Percentiles rank a stretch among this genome's conserved stretches.
Conservation (phyloP, 306 rosid species). For the Lathyrus tuberosus region DNA sequence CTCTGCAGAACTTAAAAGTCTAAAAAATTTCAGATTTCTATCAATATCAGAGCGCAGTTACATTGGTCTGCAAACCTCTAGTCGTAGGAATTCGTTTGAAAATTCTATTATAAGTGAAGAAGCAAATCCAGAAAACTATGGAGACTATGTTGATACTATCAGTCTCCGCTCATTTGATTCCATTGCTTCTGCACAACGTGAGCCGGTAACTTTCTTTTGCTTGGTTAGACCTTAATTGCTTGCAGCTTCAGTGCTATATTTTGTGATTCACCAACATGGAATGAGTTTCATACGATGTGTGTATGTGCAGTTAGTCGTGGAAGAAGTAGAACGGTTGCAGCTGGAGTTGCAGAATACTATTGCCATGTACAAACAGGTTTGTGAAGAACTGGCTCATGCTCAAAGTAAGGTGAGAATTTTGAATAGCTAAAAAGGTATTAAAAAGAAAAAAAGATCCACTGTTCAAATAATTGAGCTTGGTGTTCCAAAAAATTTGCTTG, state of each 20-base stretch:
- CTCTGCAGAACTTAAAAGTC: slow-evolving; percentile 38
- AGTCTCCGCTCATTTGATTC: slow-evolving; percentile 48
- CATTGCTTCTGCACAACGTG: slow-evolving; percentile 50
- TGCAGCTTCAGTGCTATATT: slow-evolving; percentile 12
- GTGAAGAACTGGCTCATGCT: slow-evolving; percentile 76
- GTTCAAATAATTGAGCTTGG: slow-evolving; percentile 20
- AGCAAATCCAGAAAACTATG: slow-evolving; percentile 41
- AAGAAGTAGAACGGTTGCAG: slow-evolving; percentile 65
- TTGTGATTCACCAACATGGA: slow-evolving; percentile 4
- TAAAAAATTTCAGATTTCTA: slow-evolving; percentile 45
- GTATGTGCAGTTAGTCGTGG: slow-evolving; percentile 54
- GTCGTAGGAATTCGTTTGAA: slow-evolving; percentile 38
- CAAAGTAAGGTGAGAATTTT: slow-evolving; percentile 70
- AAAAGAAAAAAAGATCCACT: no score
- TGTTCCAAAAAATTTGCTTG: slow-evolving; percentile 5
- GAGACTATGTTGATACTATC: slow-evolving; percentile 44
- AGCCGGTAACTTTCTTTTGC: slow-evolving; percentile 51
- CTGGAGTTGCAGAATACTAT: slow-evolving; percentile 74
- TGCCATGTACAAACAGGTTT: slow-evolving; percentile 71
- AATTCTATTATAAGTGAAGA: slow-evolving; percentile 43
- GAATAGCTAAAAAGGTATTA: slow-evolving; percentile 2
- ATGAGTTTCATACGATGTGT: slow-evolving; percentile 33
- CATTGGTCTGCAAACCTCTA: slow-evolving; percentile 49
- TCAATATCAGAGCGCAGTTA: slow-evolving; percentile 55
- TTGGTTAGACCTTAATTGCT: slow-evolving; percentile 5